Evolutionary conservation across 495 filamentous ascomycete genomes (phyloP).

Genomic region (Daldinia caldariorum): DNA sequence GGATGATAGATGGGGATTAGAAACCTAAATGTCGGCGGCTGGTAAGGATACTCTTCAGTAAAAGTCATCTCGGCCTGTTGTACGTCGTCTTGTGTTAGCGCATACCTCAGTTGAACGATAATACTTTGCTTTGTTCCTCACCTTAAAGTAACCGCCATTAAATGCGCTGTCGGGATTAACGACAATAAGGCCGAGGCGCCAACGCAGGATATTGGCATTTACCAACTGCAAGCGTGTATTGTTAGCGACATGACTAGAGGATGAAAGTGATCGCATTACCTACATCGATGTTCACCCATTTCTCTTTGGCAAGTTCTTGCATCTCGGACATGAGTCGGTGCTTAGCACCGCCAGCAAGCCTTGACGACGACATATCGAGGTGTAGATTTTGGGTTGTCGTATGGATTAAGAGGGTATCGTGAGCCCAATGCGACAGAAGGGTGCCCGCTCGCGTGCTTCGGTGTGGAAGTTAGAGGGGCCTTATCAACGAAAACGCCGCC

Average conservation of each 20-base stretch:
- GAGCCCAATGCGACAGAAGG: constrained; percentile 14
- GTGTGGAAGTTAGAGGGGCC: constrained; percentile 6
- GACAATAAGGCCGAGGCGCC: constrained; percentile 89
- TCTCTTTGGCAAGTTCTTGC: constrained; percentile 82
- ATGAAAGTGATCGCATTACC: constrained; percentile 19
- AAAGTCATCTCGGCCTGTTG: constrained; percentile 81
- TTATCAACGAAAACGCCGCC: constrained; percentile 29
- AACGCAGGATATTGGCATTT: constrained; percentile 80
- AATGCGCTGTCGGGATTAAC: constrained; percentile 91
- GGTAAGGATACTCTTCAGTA: constrained; percentile 87
- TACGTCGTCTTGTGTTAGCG: constrained; percentile 22
- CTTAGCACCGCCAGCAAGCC: constrained; percentile 64
- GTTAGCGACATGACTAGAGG: constrained; percentile 15
- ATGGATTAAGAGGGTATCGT: constrained; percentile 4
- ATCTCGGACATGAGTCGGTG: constrained; percentile 90
- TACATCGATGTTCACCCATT: constrained; percentile 91
- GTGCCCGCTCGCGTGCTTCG: constrained; percentile 30
- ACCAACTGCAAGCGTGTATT: constrained; percentile 62
- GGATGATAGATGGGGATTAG: constrained; percentile 82
- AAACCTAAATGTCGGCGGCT: constrained; percentile 93
- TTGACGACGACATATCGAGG: constrained; percentile 42
- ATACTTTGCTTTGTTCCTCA: constrained; percentile 33
- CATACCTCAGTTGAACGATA: not conserved
- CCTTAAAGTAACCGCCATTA: constrained; percentile 91
- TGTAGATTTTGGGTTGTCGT: not conserved